Base-by-base conservation (phyloP, 2,329 filamentous ascomycete species). In the Colletotrichum destructivum region DNA sequence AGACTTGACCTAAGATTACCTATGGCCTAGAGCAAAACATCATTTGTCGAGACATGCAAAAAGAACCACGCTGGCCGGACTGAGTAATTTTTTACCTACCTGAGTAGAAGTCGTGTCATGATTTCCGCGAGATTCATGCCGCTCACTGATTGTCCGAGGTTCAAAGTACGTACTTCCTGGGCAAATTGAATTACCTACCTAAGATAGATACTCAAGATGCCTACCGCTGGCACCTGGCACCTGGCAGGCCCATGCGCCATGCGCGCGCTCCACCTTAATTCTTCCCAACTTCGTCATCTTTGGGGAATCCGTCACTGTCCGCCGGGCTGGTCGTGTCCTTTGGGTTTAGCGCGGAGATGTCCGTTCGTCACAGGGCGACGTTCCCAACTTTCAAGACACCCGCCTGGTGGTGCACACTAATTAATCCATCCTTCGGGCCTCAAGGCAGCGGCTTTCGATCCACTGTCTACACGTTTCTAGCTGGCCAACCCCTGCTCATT, bases 271-370 rank as follows among this genome's bases (percentile, higher is more conserved):
- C 55, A 67, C 62, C 21, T 46, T 23, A 23, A 9, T 18, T 49
- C 23, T 47, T 40, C 23, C 31, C 62, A 61, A 44, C 67, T 61
- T 66, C 67, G 67, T 70, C 67, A 70, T 70, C 67, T 62, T 47
- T 66, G 67, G 62, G 67, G 67, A 70, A 70, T 40, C 47, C 23
- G 26, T 62, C 54, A 56, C 35, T 40, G 9, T 9, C 15, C 26
- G 26, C 11, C 21, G 35, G 35, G 35, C 35, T 38, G 35, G 9
- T 38, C 9, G 35, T 9, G 35, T 38, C 9, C 35, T 38, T 38
- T 38, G 35, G 35, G 35, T 38, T 38, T 38, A 38, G 35, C 8
- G 31, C 35, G 8, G 35, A 38, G 35, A 38, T 38, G 9, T 38
- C 35, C 35, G 62, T 54, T 65, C 55, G 66, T 35, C 54, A 54